Conservation (phyloP, 2,329 filamentous ascomycete species). For the Acrocalymma vagum region DNA sequence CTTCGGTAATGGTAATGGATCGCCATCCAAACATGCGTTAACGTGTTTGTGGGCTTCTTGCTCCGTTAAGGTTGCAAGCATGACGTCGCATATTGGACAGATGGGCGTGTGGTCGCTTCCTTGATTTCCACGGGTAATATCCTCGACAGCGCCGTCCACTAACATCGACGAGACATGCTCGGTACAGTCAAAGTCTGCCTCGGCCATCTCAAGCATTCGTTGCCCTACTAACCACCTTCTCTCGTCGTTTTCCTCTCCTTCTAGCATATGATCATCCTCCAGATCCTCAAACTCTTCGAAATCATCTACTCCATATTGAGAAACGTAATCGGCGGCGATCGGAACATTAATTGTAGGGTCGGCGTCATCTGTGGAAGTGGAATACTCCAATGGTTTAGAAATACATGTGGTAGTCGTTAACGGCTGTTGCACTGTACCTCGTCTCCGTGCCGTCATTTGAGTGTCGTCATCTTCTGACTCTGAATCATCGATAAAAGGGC, state of each 20-base stretch:
- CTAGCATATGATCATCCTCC: conserved; percentile 68
- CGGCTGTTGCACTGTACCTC: conserved; percentile 31
- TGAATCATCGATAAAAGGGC: conserved; percentile 77
- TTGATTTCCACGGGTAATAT: conserved; percentile 6
- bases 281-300: conserved; percentile 64
- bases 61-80: conserved; percentile 63
- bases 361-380: conserved; percentile 13
- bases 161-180: conserved; percentile 49
- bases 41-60: conserved; percentile 84
- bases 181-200: conserved; percentile 48
- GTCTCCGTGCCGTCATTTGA: conserved; percentile 10
- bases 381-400: conserved; percentile 32
- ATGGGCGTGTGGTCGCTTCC: conserved; percentile 37
- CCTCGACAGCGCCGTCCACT: conserved; percentile 28
- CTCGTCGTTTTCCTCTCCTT: conserved; percentile 61
- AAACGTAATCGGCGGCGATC: conserved; percentile 55
- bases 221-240: conserved; percentile 79
- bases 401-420: conserved; percentile 15
- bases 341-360: too few relatives aligned
- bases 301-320: conserved; percentile 54
- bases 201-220: conserved; percentile 60
- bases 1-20: conserved; percentile 66
- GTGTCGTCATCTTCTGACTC: conserved; percentile 62
- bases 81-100: conserved; percentile 82
- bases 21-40: conserved; percentile 90